phyloP scores from a whole-genome alignment of 345 rosid species.

The Lagerstroemia speciosa region DNA sequence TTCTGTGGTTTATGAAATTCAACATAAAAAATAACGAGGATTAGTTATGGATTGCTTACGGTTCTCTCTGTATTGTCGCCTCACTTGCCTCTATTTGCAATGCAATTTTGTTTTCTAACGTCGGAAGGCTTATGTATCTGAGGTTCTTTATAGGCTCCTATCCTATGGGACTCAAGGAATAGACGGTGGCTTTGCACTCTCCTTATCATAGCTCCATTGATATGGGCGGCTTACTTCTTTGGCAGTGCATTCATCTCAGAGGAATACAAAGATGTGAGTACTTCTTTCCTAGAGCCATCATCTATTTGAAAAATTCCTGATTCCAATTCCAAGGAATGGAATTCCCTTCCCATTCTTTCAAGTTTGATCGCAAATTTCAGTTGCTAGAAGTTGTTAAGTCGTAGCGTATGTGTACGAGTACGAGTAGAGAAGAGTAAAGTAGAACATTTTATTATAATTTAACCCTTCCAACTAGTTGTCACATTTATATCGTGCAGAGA shows the following conservation, averaged over 20 bases:
- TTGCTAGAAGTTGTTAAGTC: neutral
- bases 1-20: neutral
- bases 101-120: neutral
- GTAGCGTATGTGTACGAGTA: neutral
- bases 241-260: conserved; percentile 31
- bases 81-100: neutral
- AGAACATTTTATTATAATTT: neutral
- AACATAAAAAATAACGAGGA: neutral
- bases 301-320: neutral
- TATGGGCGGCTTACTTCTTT: conserved; percentile 54
- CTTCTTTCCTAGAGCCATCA: conserved; percentile 8
- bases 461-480: neutral
- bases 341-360: neutral
- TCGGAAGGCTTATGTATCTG: neutral
- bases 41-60: neutral
- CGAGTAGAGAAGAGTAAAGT: neutral
- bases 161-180: conserved; percentile 33
- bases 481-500: conserved; percentile 36
- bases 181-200: conserved; percentile 50
- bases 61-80: neutral
- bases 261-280: conserved; percentile 52
- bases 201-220: conserved; percentile 26
- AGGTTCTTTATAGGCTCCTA: conserved; percentile 22
- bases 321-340: neutral
- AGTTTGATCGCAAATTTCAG: neutral